A percentile compares a stretch with the other conserved stretches of the same genome.
phyloP scores from a whole-genome alignment of 495 filamentous ascomycete species.

The Margaritispora aquatica region DNA sequence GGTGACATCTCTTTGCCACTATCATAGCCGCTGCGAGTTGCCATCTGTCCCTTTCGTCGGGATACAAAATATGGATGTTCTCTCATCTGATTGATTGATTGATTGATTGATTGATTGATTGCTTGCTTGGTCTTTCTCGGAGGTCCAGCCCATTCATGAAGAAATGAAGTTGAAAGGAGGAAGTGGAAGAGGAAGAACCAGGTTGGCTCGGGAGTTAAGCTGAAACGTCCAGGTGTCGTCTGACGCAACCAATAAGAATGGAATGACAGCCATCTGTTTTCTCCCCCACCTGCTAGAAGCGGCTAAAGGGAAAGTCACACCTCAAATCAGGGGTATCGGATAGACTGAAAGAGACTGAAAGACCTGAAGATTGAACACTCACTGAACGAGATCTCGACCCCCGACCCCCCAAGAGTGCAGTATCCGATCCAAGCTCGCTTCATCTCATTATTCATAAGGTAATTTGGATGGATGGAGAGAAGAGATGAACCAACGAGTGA shows the following conservation, averaged over 20 bases:
- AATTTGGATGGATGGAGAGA: not conserved
- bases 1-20: not conserved
- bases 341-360: too few species aligned
- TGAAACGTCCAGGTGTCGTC: conserved; percentile 1
- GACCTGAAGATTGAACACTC: too few species aligned
- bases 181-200: too few species aligned
- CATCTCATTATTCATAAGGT: too few species aligned
- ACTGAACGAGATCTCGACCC: too few species aligned
- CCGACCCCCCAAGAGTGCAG: not conserved
- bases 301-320: not conserved
- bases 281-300: conserved; percentile 4
- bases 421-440: not conserved
- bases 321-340: not conserved
- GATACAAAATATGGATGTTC: not conserved
- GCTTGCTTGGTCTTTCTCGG: too few species aligned
- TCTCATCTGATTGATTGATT: not conserved
- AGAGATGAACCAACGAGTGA: not conserved
- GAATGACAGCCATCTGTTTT: not conserved
- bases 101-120: too few species aligned
- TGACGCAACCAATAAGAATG: not conserved
- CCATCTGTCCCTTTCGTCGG: not conserved
- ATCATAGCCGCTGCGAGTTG: not conserved
- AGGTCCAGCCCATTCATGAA: too few species aligned
- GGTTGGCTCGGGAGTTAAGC: not conserved
- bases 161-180: not conserved